Evolutionary conservation across 116 monocot genomes (phyloP), one percentile per base, ranked within the genome.

Genomic region (Posidonia oceanica): DNA sequence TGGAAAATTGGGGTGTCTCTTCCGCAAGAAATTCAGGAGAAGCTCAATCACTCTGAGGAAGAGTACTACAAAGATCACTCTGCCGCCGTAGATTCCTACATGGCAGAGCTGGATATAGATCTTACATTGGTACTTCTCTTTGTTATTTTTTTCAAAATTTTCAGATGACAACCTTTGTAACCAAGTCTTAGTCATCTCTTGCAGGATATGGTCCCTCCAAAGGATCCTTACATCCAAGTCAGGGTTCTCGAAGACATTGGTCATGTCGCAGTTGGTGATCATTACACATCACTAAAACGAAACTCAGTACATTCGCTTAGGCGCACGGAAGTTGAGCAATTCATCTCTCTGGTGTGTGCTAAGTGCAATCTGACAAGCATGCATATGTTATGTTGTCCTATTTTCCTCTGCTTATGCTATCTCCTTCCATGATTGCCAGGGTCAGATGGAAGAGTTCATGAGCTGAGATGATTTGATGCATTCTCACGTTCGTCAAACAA

Each of bases 161-260:
- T 64, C 42, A 48, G 7, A 48, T 41, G 29, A 58, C 38, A 58
- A 56, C 7, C 39, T 39, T 62, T 63, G 21, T 52, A 14, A 16
- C 7, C 48, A 7, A 48, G 48, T 48, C 48, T 4, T 7, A 12
- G 21, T 52, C 14, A 14, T 23, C 7, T 29, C 42, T 62, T 63
- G 18, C 63, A 95, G 95, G 95, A 95, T 58, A 86, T 95, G 88
- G 79, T 95, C 69, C 95, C 95, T 39, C 95, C 95, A 13, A 95
- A 95, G 83, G 88, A 91, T 78, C 95, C 88, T 57, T 95, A 88
- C 51, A 86, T 95, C 40, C 82, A 75, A 69, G 88, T 88, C 17
- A 83, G 80, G 71, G 95, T 95, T 4, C 81, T 95, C 17, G 82
- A 81, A 56, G 88, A 95, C 69, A 88, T 91, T 37, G 88, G 91